Percentiles rank a stretch among this genome's conserved stretches.
Evolutionary conservation across 345 rosid genomes (phyloP).

Genomic region (Salix viminalis): DNA sequence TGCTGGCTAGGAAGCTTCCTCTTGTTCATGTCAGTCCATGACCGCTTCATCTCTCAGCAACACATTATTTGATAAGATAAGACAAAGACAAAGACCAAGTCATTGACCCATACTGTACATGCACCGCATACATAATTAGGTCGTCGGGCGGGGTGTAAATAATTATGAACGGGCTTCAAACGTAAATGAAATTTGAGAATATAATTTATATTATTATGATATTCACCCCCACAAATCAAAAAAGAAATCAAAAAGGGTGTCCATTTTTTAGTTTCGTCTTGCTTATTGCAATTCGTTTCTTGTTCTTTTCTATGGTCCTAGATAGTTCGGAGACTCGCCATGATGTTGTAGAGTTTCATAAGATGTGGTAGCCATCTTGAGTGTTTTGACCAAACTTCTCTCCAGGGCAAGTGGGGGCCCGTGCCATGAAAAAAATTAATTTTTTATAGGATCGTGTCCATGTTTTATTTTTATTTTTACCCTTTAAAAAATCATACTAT

Average conservation of each 20-base stretch:
- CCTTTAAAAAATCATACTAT: too few species aligned
- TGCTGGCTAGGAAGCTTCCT: conserved; percentile 24
- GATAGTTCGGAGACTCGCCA: background rate
- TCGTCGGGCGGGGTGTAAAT: too few species aligned
- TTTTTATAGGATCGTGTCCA: too few species aligned
- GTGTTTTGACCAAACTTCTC: conserved; percentile 15
- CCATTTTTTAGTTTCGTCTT: background rate
- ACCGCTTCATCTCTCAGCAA: background rate
- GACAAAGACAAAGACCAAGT: background rate
- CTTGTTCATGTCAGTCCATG: background rate
- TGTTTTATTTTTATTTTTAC: too few species aligned
- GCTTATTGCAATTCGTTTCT: background rate
- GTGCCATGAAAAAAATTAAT: too few species aligned
- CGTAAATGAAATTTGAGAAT: too few species aligned
- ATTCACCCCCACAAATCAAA: too few species aligned
- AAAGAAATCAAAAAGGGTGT: too few species aligned
- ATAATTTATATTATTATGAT: too few species aligned
- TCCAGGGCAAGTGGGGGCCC: too few species aligned
- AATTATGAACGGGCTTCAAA: too few species aligned
- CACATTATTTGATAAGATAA: background rate
- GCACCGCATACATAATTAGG: too few species aligned
- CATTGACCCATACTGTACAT: background rate
- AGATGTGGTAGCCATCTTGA: background rate
- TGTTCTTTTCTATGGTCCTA: background rate
- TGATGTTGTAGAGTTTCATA: background rate